Evolutionary conservation across 2,329 filamentous ascomycete genomes (phyloP), one percentile per base, ranked within the genome.

Genomic region (Xylariaceae sp.): DNA sequence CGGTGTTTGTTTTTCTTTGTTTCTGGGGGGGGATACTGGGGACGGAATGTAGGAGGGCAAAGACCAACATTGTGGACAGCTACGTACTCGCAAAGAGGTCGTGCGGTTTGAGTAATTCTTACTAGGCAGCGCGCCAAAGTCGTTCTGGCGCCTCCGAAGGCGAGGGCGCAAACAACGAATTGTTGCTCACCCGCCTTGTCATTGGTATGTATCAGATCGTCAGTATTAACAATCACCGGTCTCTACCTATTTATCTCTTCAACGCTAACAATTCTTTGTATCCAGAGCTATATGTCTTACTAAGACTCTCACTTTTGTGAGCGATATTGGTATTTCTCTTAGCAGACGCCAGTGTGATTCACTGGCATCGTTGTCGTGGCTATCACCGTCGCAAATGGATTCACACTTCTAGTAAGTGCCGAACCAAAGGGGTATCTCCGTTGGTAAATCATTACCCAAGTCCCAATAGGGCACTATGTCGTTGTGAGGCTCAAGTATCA

Each of bases 381-480:
- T 13, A 13, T 42, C 9, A 8, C 37, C 23, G 23, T 30, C 23
- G 23, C 4, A 30, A 30, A 30, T 30, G 23, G 23, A 30, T 30
- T 30, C 23, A 30, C 23, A 30, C 23, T 8, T 34, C 47, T 49
- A 64, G 49, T 59, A 62, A 50, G 54, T 47, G 53, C 52, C 49
- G 58, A 62, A 63, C 57, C 61, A 65, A 17, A 65, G 34, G 11
- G 63, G 59, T 17, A 64, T 47, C 23, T 65, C 63, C n/a, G 59
- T 3, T 35, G 59, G 63, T 45, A 64, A 54, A 30, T 64, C 63
- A 13, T 53, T 56, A 23, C 18, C 54, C 3, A 62, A 37, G 18
- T 56, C 57, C 61, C 63, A 65, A 34, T 52, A 63, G 1, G 59
- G 4, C 2, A 54, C 57, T n/a, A 55, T 49, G 13, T 23, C 23